These are phyloP conservation scores for Sophora flavescens DNA, from an alignment of 306 rosid species.

Conservation along the genomic window DNA sequence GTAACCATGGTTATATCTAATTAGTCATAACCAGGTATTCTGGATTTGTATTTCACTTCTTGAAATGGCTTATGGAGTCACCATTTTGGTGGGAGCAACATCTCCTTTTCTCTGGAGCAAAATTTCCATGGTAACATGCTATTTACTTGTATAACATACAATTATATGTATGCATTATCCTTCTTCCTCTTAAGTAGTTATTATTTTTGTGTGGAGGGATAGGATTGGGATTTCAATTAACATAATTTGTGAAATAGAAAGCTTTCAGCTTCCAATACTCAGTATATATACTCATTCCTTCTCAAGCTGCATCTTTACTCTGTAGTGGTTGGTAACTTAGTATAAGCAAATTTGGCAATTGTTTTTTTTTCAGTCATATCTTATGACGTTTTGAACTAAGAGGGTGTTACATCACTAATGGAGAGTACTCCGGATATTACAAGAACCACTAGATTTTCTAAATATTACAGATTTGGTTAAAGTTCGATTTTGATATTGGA, in stretches of 20 bases:
- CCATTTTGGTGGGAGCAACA: constrained; percentile 66
- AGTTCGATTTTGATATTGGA: too few species aligned
- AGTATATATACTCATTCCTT: too few species aligned
- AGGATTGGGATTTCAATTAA: not conserved
- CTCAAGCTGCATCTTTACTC: too few species aligned
- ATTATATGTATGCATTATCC: not conserved
- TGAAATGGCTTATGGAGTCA: constrained; percentile 67
- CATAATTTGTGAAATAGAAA: not conserved
- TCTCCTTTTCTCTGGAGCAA: constrained; percentile 68
- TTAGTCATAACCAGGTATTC: constrained; percentile 61
- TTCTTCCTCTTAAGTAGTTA: not conserved
- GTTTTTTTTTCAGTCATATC: too few species aligned
- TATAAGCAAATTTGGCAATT: too few species aligned
- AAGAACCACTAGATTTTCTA: too few species aligned
- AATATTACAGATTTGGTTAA: too few species aligned
- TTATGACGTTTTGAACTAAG: too few species aligned
- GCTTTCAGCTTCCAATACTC: not conserved
- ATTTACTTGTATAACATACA: not conserved
- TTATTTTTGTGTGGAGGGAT: too few species aligned
- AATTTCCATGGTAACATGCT: constrained; percentile 53
- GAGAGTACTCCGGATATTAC: too few species aligned
- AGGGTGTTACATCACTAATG: too few species aligned
- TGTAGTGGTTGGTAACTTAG: too few species aligned
- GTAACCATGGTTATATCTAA: not conserved
- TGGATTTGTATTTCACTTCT: constrained; percentile 78